Base-by-base conservation (phyloP, 1,284 basidiomycete genomes). In the Rhodotorula sp. region DNA sequence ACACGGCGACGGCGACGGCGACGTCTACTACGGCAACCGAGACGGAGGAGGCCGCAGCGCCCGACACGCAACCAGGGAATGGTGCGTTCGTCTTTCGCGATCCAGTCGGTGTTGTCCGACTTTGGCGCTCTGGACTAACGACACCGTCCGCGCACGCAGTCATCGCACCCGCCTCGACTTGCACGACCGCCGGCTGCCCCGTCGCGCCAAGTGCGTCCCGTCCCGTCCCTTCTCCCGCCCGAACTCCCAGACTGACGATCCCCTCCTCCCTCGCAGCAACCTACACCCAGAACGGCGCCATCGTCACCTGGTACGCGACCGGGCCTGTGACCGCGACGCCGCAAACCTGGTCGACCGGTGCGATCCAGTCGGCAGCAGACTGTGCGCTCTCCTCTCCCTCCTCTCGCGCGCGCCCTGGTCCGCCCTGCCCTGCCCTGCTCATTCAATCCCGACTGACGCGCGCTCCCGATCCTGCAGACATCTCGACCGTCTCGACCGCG, bases 151-250 rank as follows among this genome's bases (percentile, higher is more conserved):
- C 34, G 34, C 34, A 34, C 34, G 34, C 61, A 62, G 61, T 63
- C 44, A 7, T 63, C 34, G 55, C 61, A 7, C 61, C 61, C 5
- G 17, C 44, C 17, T 54, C 61, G 14, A 27, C 42, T 10, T 75
- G 74, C 46, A 75, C 74, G 12, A 73, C 71, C 9, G 71, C 52
- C 2, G 71, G 71, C 16, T 75, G 74, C 62, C 63, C 71, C 23
- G 59, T 60, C 7, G 42, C 16, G n/a, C 74, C 74, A 19, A 62
- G 45, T 70, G 14, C 44, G 61, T 58, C 16, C 17, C n/a, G 5
- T 17, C n/a, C 42, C 60, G 19, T 10, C 55, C 34, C 21, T 45
- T 23, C 49, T 46, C 41, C 34, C n/a, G n/a, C 50, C 16, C 34
- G 48, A 17, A 23, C 14, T 3, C 9, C 19, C 52, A 7, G 42